Conservation (phyloP, 352 stramenopile genomes). For the Phytophthora sp. region DNA sequence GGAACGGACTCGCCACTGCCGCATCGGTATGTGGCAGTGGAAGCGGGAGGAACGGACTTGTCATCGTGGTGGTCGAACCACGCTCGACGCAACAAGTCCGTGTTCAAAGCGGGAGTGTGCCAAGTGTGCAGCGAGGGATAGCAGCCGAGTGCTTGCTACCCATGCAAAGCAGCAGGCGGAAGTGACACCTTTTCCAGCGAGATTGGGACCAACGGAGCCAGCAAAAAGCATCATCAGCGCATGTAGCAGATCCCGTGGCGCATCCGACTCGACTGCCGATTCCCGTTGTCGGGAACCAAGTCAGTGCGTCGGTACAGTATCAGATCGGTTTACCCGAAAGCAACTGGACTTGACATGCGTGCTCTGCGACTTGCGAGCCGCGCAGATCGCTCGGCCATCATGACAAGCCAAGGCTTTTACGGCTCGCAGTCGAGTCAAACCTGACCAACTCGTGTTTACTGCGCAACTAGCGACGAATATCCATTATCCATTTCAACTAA, state of each 20-base stretch:
- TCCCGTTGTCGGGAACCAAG: slow-evolving; percentile 1
- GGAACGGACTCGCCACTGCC: slow-evolving; percentile 40
- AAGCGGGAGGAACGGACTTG: slow-evolving; percentile 37
- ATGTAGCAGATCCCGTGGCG: slow-evolving; percentile 24
- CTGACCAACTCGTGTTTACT: too few species aligned
- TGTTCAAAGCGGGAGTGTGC: neutral
- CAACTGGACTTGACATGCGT: slow-evolving; percentile 16
- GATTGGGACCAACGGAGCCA: slow-evolving; percentile 19
- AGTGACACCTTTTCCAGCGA: slow-evolving; percentile 23
- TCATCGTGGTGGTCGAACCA: too few species aligned
- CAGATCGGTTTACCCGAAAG: slow-evolving; percentile 1
- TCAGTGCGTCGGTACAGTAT: neutral
- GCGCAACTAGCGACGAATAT: too few species aligned
- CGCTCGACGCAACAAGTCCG: too few species aligned
- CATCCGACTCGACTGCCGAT: neutral
- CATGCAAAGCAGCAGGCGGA: neutral
- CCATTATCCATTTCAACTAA: neutral
- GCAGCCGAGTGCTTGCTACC: neutral
- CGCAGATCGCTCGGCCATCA: too few species aligned
- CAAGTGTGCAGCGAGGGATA: too few species aligned
- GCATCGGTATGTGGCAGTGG: slow-evolving; percentile 25
- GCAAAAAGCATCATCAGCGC: slow-evolving; percentile 10
- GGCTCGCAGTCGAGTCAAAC: too few species aligned
- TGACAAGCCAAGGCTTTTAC: too few species aligned
- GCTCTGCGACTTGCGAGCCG: slow-evolving; percentile 1